Evolutionary conservation across 352 stramenopile genomes (phyloP).

Genomic region (Pythium dissimile): DNA sequence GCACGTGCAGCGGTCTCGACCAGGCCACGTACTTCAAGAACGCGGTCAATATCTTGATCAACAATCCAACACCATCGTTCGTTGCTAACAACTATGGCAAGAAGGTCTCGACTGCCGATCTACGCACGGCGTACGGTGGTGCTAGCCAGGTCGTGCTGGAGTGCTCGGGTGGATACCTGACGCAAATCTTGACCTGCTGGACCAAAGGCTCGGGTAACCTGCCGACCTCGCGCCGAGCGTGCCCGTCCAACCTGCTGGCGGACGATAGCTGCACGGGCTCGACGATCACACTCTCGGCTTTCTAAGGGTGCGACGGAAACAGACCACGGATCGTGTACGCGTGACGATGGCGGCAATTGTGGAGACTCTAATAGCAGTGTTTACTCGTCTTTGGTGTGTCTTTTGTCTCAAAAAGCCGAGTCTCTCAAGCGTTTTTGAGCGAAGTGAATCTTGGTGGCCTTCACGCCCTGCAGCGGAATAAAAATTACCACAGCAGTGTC

Average conservation of each 20-base stretch:
- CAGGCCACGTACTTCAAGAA: constrained; percentile 84
- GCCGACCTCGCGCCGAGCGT: constrained; percentile 38
- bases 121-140: constrained; percentile 34
- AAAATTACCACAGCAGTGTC: no score
- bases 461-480: no score
- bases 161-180: constrained; percentile 37
- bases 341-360: background rate
- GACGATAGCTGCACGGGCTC: constrained; percentile 57
- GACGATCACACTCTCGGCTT: constrained; percentile 43
- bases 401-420: no score
- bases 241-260: constrained; percentile 50
- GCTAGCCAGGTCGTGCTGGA: constrained; percentile 30
- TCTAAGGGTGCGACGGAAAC: constrained; percentile 18
- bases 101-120: constrained; percentile 32
- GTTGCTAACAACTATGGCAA: constrained; percentile 58
- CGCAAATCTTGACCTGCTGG: constrained; percentile 75
- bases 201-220: constrained; percentile 51
- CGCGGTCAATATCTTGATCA: constrained; percentile 72
- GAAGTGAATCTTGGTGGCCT: no score
- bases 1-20: constrained; percentile 83
- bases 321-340: background rate
- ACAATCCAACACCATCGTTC: constrained; percentile 53
- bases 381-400: no score
- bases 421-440: no score
- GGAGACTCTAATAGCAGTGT: background rate